Base-by-base conservation (phyloP, 2,329 filamentous ascomycete species). In the Pestalotiopsis sp. region DNA sequence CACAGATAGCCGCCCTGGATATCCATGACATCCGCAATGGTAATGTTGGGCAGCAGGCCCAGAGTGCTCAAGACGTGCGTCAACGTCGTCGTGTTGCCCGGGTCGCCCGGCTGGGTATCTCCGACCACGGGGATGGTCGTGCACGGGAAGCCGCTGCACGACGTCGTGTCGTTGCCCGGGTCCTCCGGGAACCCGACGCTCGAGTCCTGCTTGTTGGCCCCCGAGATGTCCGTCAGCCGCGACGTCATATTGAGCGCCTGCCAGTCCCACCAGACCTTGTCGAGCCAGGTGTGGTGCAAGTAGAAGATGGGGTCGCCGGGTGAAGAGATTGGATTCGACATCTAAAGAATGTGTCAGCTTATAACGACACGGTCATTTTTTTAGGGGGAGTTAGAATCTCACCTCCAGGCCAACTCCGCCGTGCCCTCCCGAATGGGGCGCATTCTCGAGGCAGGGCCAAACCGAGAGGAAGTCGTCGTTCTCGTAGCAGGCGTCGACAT, bases 251-350 rank as follows among this genome's bases (percentile, higher is more conserved):
- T 62, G 14, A 55, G 38, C 12, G 71, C 67, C 41, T 76, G 74
- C 74, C 74, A 76, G 13, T 73, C 70, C 71, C 71, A 75, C 72
- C 72, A 75, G 3, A 76, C 38, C 25, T 72, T 72, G 59, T 76
- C 74, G 4, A 76, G 67, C 55, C 71, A 75, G 3, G 70, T 71
- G 64, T 76, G 74, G 39, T 75, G 73, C 3, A 76, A 70, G 57
- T 71, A 76, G 70, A 76, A 76, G 27, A 76, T 67, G 20, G 74
- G 74, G 59, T 63, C 60, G 6, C 31, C 60, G 12, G 60, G 60
- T 4, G 60, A 63, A 20, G 31, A 38, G 60, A 39, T 41, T 5
- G 13, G 4, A 11, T 63, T 38, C n/a, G 41, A 45, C 41, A 45
- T 45, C 59, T 31, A 17, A 1, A 5, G 9, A 5, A n/a, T 2